phyloP scores from a whole-genome alignment of 2,329 filamentous ascomycete genomes.

The Cytospora schulzeri region DNA sequence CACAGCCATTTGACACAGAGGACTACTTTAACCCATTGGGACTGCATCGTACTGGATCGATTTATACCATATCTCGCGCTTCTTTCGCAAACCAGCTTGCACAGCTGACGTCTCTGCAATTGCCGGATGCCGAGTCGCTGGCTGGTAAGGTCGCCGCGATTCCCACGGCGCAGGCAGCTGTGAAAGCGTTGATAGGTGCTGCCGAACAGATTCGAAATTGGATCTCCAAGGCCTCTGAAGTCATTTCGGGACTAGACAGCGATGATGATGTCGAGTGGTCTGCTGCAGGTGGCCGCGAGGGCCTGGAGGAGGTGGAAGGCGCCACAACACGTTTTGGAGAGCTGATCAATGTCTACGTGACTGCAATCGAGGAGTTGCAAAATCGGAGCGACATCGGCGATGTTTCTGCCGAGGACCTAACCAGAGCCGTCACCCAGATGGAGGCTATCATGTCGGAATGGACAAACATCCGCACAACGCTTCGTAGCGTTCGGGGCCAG shows the following conservation, averaged over 20 bases:
- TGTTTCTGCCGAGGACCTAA: slow-evolving; percentile 72
- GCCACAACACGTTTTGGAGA: slow-evolving; percentile 84
- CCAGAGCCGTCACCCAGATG: slow-evolving; percentile 81
- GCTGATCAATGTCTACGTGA: slow-evolving; percentile 88
- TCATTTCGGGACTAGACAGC: slow-evolving; percentile 84
- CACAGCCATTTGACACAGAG: slow-evolving; percentile 46
- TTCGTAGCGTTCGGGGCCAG: slow-evolving; percentile 82
- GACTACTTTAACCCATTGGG: slow-evolving; percentile 70
- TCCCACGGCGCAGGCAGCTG: slow-evolving; percentile 79
- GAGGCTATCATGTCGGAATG: slow-evolving; percentile 83
- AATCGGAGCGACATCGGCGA: slow-evolving; percentile 71
- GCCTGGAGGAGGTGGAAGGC: slow-evolving; percentile 70
- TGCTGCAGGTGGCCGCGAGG: slow-evolving; percentile 80
- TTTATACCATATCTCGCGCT: slow-evolving; percentile 88
- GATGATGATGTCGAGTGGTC: slow-evolving; percentile 99
- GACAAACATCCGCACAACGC: slow-evolving; percentile 75
- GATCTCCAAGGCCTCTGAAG: slow-evolving; percentile 90
- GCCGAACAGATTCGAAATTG: slow-evolving; percentile 91
- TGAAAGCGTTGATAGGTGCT: slow-evolving; percentile 79
- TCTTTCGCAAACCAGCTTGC: slow-evolving; percentile 93
- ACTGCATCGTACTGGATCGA: slow-evolving; percentile 74
- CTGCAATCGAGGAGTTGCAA: slow-evolving; percentile 91
- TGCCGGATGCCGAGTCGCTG: slow-evolving; percentile 83
- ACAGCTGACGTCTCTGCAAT: slow-evolving; percentile 84
- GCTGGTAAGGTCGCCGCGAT: slow-evolving; percentile 84